Base-by-base conservation (phyloP, 257 asterid species). In the Salvia miltiorrhiza region DNA sequence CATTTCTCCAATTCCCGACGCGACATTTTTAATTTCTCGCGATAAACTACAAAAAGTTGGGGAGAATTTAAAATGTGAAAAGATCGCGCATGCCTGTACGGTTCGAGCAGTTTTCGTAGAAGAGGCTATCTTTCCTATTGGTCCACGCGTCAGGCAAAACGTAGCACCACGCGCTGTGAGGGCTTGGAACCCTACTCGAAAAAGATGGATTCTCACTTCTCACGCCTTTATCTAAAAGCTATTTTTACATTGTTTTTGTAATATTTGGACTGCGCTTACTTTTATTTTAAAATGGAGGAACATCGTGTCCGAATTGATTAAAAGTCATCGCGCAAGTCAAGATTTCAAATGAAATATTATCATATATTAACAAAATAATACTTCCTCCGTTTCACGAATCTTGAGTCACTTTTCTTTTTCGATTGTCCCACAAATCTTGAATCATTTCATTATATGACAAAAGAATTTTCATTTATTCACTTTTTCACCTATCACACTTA, bases 1-100 rank as follows among this genome's bases (percentile, higher is more conserved):
- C 81, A 63, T 41, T 63, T 67, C 71, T 59, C 75, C 77, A 61
- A 39, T 72, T 72, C 69, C 77, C 81, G 43, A 76, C 65, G 50
- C 81, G 71, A 60, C 33, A 66, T 59, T 48, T 14, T 14, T 2
- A 17, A 7, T n/a, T n/a, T 62, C 4, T 11, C 57, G 54, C 1
- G 65, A 26, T 0, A 65, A 58, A 43, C 0, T 1, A 1, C 11
- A 6, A 17, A 7, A 13, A 8, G 13, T 37, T 19, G 5, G 17
- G 37, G 44, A 33, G 30, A 60, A 9, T 1, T 16, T 47, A 11
- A 33, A 43, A 20, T 14, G 16, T 23, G 72, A 56, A 43, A 52
- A 63, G 45, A 32, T 30, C 71, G 40, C 76, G 50, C 4, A 5
- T 59, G 33, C 40, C 50, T 12, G 72, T 66, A 67, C 64, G 65